Evolutionary conservation across 805 yeast genomes (phyloP).

Genomic region (Zygoascus ofunaensis): DNA sequence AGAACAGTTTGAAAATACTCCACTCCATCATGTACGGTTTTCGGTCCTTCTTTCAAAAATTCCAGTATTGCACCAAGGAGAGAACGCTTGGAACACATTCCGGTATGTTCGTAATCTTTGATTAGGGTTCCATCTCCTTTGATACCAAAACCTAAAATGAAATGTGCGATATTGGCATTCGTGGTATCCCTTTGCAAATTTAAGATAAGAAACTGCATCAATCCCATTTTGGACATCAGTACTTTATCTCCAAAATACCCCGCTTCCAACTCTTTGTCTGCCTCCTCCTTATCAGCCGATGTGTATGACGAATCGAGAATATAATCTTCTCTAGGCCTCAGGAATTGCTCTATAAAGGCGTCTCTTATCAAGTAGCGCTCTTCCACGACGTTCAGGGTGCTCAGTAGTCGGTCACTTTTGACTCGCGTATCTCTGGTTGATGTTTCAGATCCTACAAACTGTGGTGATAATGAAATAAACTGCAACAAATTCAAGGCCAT

Average conservation of each 20-base stretch:
- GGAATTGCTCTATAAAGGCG: conserved; percentile 62
- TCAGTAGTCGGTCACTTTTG: conserved; percentile 50
- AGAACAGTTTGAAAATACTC: conserved; percentile 45
- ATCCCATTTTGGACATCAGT: conserved; percentile 36
- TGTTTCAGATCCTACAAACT: conserved; percentile 32
- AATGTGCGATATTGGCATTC: conserved; percentile 54
- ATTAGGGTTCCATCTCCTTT: conserved; percentile 45
- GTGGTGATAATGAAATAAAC: conserved; percentile 40
- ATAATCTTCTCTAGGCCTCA: conserved; percentile 23
- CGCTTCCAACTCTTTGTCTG: conserved; percentile 19
- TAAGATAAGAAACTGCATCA: conserved; percentile 48
- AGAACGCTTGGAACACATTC: conserved; percentile 46
- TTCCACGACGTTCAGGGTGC: conserved; percentile 64
- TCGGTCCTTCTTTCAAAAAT: conserved; percentile 41
- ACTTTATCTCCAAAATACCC: neutral
- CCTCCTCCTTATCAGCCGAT: conserved; percentile 3
- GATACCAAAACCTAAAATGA: conserved; percentile 64
- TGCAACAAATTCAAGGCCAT: conserved; percentile 45
- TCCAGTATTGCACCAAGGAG: conserved; percentile 46
- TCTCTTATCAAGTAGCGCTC: conserved; percentile 68
- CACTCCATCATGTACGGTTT: conserved; percentile 23
- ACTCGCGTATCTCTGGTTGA: conserved; percentile 28
- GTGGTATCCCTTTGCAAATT: conserved; percentile 31
- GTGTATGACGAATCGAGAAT: neutral
- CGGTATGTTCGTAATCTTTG: conserved; percentile 36